Evolutionary conservation across 805 yeast species (phyloP), one percentile per base, ranked within the genome.

Genomic region (Ogataea corticis): DNA sequence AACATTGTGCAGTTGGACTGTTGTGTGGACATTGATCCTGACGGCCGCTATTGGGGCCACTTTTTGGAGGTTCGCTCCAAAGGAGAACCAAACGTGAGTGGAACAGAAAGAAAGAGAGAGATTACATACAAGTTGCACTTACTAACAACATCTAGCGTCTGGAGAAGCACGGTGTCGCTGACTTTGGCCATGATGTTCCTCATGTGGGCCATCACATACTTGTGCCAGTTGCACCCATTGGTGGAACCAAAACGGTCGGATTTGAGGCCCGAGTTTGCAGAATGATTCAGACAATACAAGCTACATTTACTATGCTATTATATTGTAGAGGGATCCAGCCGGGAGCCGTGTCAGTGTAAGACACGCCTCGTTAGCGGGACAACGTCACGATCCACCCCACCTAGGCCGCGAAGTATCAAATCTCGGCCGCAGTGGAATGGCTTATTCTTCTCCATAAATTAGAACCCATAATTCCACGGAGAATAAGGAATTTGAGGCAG

Each of bases 221-320:
- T 90, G 54, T 76, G 82, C 46, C 97, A 91, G 65, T 72, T 91
- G 48, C 97, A 91, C 67, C 97, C 97, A 6, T 73, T 91, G 59
- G 96, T 88, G 48, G 89, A 80, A 34, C 97, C 97, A 33, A 86
- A 85, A 65, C 81, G 97, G 58, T 80, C 95, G 1, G 96, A 91
- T 61, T 69, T 90, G 64, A 83, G 97, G 70, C 96, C 95, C 9
- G 96, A 90, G 65, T 80, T 56, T 48, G 75, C 76, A 11, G 76
- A 70, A 43, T 57, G 52, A 39, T 19, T 29, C 19, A 17, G 35
- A 38, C 12, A 31, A 16, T 31, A 23, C 38, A 31, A 15, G 14
- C 16, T 42, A 29, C 36, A 16, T 13, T 12, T 15, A 14, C 25
- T 21, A 21, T 21, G 14, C 31, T 28, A 28, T n/a, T 11, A 25